Conservation (phyloP, 148 eudicot genomes). For the Heliosperma pusillum region DNA sequence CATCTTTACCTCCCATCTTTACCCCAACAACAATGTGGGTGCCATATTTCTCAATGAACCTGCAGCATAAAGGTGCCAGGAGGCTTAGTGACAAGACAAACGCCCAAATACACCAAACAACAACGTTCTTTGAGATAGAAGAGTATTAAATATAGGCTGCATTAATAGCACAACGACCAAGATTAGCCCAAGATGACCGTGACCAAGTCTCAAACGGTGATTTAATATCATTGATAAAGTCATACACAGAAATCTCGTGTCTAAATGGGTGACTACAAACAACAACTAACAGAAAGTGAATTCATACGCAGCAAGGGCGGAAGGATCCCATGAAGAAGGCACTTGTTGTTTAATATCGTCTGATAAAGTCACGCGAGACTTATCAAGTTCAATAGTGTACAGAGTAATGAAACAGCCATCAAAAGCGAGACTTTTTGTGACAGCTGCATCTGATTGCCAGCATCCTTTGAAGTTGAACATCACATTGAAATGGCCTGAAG, state of each 20-base stretch:
- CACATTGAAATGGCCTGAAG: constrained; percentile 69
- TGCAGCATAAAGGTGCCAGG: constrained; percentile 31
- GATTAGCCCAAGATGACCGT: neutral
- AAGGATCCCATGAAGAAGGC: constrained; percentile 89
- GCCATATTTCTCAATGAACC: constrained; percentile 92
- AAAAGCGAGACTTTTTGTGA: constrained; percentile 71
- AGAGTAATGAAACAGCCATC: constrained; percentile 89
- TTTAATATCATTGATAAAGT: neutral
- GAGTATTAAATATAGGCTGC: neutral
- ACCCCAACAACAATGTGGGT: constrained; percentile 90
- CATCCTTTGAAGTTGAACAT: constrained; percentile 72
- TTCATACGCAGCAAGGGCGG: constrained; percentile 78
- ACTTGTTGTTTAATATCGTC: constrained; percentile 76
- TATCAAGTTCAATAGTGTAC: constrained; percentile 73
- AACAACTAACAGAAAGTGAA: neutral
- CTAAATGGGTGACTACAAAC: neutral
- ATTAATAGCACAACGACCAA: neutral
- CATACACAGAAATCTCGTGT: too few species aligned
- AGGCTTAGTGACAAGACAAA: neutral
- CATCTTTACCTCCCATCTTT: constrained; percentile 98
- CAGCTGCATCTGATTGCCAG: constrained; percentile 88
- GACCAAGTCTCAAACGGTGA: neutral
- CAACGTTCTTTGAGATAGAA: neutral
- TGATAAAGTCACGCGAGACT: constrained; percentile 56
- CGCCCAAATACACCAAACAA: neutral